phyloP scores from a whole-genome alignment of 495 filamentous ascomycete species.

The Cairneyella variabilis region DNA sequence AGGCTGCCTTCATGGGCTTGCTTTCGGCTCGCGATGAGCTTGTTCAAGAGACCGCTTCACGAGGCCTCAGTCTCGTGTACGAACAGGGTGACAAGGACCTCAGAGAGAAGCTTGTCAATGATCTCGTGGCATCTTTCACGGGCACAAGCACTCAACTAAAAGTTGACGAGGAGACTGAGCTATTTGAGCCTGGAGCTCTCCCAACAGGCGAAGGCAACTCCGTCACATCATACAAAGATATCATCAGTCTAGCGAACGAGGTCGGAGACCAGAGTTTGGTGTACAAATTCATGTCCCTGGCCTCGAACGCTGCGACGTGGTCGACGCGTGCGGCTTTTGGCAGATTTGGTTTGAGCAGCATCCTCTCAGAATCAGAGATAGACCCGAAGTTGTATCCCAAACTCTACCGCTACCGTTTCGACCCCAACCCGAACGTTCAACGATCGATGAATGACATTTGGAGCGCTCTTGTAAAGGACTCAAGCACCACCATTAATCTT shows the following conservation, averaged over 20 bases:
- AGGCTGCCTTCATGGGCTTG: constrained; percentile 82
- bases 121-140: constrained; percentile 85
- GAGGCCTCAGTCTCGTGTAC: constrained; percentile 86
- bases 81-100: constrained; percentile 80
- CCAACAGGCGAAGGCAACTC: constrained; percentile 87
- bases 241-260: constrained; percentile 88
- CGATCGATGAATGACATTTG: constrained; percentile 97
- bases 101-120: constrained; percentile 77
- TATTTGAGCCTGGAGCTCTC: constrained; percentile 90
- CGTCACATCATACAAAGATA: constrained; percentile 91
- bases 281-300: constrained; percentile 95
- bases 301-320: constrained; percentile 93
- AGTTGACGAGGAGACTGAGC: constrained; percentile 81
- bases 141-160: constrained; percentile 67
- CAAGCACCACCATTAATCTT: constrained; percentile 62
- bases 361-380: constrained; percentile 82
- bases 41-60: constrained; percentile 90
- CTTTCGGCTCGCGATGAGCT: constrained; percentile 85
- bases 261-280: constrained; percentile 91
- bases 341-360: constrained; percentile 84
- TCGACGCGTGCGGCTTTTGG: constrained; percentile 92
- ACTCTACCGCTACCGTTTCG: constrained; percentile 88
- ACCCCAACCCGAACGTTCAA: constrained; percentile 88
- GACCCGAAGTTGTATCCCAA: constrained; percentile 95
- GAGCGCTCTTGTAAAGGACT: constrained; percentile 85